phyloP scores from a whole-genome alignment of 129 eudicot species.

The Lactuca sativa region DNA sequence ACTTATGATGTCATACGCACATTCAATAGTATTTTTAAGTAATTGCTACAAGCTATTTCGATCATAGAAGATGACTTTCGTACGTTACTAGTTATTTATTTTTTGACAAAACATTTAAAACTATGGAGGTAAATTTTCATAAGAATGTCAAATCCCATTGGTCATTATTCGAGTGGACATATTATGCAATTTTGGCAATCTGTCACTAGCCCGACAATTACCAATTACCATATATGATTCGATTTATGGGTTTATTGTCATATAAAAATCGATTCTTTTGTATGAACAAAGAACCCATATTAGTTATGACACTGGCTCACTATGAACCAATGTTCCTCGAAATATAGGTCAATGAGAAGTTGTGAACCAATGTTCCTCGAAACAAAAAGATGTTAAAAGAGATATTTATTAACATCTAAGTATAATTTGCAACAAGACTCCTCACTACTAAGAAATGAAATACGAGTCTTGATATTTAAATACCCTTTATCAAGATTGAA shows the following conservation, averaged over 20 bases:
- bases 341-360: no score
- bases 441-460: not conserved
- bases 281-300: not conserved
- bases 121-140: not conserved
- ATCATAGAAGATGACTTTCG: not conserved
- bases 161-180: not conserved
- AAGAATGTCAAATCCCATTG: not conserved
- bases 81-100: not conserved
- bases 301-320: no score
- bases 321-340: no score
- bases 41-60: not conserved
- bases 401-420: constrained; percentile 10
- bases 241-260: not conserved
- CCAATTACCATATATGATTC: not conserved
- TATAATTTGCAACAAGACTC: constrained; percentile 10
- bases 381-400: not conserved
- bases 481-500: constrained; percentile 19
- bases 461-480: constrained; percentile 18
- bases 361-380: no score
- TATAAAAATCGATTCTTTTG: not conserved
- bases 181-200: not conserved
- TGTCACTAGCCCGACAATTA: not conserved
- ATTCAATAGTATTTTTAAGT: not conserved
- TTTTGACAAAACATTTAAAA: not conserved
- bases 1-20: constrained; percentile 15